A percentile compares a stretch with the other conserved stretches of the same genome.
phyloP scores from a whole-genome alignment of 2,329 filamentous ascomycete species.

The Chrysosphaeria jannelii region DNA sequence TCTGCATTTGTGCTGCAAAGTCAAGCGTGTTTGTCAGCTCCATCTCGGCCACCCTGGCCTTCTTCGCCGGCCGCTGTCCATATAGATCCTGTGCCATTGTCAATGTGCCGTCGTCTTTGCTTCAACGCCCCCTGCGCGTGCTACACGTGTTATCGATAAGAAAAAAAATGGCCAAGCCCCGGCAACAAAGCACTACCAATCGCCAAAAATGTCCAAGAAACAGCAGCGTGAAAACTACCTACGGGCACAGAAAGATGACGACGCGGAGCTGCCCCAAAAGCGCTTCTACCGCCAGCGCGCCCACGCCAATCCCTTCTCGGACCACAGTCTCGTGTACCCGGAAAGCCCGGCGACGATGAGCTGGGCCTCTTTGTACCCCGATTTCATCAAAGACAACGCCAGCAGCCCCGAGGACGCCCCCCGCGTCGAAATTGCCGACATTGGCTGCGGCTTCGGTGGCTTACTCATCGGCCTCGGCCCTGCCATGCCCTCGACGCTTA shows the following conservation, averaged over 20 bases:
- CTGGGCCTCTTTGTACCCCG: slow-evolving; percentile 63
- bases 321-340: slow-evolving; percentile 68
- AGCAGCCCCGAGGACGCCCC: slow-evolving; percentile 1
- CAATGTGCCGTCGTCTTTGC: too few relatives aligned
- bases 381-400: slow-evolving; percentile 19
- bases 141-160: slow-evolving; percentile 3
- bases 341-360: slow-evolving; percentile 59
- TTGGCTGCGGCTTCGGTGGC: slow-evolving; percentile 89
- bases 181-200: background rate
- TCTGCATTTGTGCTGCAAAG: slow-evolving; percentile 69
- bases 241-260: slow-evolving; percentile 13
- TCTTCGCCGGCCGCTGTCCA: slow-evolving; percentile 40
- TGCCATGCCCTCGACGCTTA: slow-evolving; percentile 47
- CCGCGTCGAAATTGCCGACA: slow-evolving; percentile 66
- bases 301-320: slow-evolving; percentile 93
- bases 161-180: background rate
- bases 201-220: slow-evolving; percentile 23
- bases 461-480: slow-evolving; percentile 65
- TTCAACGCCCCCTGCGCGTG: too few relatives aligned
- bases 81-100: slow-evolving; percentile 53
- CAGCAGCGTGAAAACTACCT: slow-evolving; percentile 36
- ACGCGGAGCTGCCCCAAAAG: slow-evolving; percentile 52
- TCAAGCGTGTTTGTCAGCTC: slow-evolving; percentile 44
- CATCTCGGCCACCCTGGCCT: slow-evolving; percentile 30
- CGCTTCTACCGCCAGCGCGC: slow-evolving; percentile 89